Evolutionary conservation across 805 yeast species (phyloP), one percentile per base, ranked within the genome.

Genomic region (Kodamaea restingae): DNA sequence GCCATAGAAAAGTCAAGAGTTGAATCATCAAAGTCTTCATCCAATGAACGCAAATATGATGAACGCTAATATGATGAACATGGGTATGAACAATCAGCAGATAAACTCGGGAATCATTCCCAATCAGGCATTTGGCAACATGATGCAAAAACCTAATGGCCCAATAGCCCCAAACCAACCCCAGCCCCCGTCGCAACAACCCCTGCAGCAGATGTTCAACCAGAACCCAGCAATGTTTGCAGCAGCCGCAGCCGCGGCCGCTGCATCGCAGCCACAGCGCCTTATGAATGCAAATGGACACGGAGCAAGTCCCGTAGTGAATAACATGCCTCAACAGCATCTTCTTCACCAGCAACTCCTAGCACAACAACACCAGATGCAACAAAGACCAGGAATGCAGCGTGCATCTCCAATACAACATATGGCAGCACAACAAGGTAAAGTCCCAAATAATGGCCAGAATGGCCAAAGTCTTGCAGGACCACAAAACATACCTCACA

Each of bases 391-490:
- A 12, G 54, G 47, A 6, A 48, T 54, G 43, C 59, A 43, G 39
- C 36, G 60, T 15, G 47, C 55, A 4, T 41, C 50, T 14, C 50
- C 53, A 4, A 42, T 52, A 12, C 60, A 43, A 18, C 48, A 50
- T 32, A 35, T 54, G 32, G 30, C 47, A 2, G 30, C 47, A 2
- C 39, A 38, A 31, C 15, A 12, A 7, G 38, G 15, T 3, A 35
- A 27, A 22, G 25, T 11, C 6, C 14, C 17, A 7, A 14, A 5
- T 6, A 27, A 27, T 10, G 31, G 31, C 4, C 31, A 27, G 17
- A 27, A 27, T 27, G 31, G 31, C 9, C 31, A 4, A 15, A 27
- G 14, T 7, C 15, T 27, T 6, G 17, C 31, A n/a, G 15, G 15
- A 5, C 21, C 21, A 7, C 32, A 30, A 18, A 7, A 15, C 15